Evolutionary conservation across 2,329 filamentous ascomycete species (phyloP).

Genomic region (Kalmusia sp.): DNA sequence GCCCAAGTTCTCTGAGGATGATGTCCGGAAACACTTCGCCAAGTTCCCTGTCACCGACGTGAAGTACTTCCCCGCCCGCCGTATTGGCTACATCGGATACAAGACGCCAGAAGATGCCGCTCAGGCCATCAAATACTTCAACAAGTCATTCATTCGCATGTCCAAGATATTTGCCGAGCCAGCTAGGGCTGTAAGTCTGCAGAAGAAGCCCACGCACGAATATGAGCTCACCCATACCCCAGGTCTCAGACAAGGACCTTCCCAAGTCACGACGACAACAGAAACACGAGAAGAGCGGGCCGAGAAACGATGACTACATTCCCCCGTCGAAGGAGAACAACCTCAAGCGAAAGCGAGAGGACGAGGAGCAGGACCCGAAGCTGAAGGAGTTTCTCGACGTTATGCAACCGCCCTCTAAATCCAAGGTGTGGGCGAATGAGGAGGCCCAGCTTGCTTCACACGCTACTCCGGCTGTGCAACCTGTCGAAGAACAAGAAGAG

Average conservation of each 20-base stretch:
- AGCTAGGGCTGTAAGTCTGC: conserved; percentile 73
- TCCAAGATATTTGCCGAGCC: conserved; percentile 91
- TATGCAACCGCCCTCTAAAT: conserved; percentile 74
- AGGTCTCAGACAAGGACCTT: conserved; percentile 44
- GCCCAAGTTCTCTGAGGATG: conserved; percentile 81
- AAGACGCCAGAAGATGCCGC: conserved; percentile 80
- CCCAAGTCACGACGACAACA: conserved; percentile 43
- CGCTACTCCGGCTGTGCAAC: conserved; percentile 21
- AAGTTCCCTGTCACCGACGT: conserved; percentile 84
- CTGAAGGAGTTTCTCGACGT: conserved; percentile 85
- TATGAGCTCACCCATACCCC: conserved; percentile 31
- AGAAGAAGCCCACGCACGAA: background rate
- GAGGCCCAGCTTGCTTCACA: conserved; percentile 38
- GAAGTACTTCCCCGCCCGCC: conserved; percentile 85
- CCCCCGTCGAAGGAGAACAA: conserved; percentile 35
- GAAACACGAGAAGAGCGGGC: conserved; percentile 32
- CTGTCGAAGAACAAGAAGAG: conserved; percentile 26
- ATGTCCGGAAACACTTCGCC: conserved; percentile 89
- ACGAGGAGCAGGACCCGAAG: conserved; percentile 71
- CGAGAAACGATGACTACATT: conserved; percentile 32
- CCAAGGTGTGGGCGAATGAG: conserved; percentile 68
- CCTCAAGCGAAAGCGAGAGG: conserved; percentile 74
- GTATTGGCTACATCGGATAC: conserved; percentile 96
- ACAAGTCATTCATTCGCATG: conserved; percentile 94
- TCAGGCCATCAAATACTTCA: conserved; percentile 91